These are phyloP conservation scores for Hemileccinum rubropunctum DNA, from an alignment of 768 basidiomycete genomes.

Conservation along the genomic window DNA sequence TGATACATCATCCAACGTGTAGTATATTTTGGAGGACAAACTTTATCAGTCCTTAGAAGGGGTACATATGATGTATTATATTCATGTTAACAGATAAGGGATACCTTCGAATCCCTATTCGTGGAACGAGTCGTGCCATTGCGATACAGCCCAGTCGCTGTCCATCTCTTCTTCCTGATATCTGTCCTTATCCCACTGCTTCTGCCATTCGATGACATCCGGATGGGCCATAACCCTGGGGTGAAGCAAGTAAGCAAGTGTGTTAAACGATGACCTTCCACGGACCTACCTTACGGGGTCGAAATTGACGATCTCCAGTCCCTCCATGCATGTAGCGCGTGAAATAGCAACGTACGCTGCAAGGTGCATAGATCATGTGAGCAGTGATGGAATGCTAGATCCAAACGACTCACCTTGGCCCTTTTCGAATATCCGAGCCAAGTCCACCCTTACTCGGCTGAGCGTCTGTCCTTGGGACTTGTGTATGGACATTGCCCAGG, in stretches of 20 bases:
- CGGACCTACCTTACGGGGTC: constrained; percentile 29
- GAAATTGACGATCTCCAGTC: constrained; percentile 38
- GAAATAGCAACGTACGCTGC: constrained; percentile 38
- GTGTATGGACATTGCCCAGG: constrained; percentile 99
- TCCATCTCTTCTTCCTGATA: constrained; percentile 35
- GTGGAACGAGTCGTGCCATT: constrained; percentile 29
- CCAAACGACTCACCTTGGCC: constrained; percentile 43
- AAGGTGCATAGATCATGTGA: neutral
- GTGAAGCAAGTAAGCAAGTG: constrained; percentile 2
- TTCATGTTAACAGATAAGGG: neutral
- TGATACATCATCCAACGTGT: constrained; percentile 14
- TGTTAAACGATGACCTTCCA: neutral
- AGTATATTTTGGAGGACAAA: constrained; percentile 1
- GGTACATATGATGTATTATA: constrained; percentile 1
- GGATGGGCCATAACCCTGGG: constrained; percentile 36
- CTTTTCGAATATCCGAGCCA: constrained; percentile 88
- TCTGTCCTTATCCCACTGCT: constrained; percentile 24
- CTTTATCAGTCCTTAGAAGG: constrained; percentile 4
- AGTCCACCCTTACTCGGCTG: constrained; percentile 89
- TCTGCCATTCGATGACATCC: constrained; percentile 32
- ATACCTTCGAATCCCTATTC: constrained; percentile 3
- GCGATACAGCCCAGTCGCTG: constrained; percentile 30
- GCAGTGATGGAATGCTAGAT: neutral
- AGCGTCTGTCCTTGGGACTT: constrained; percentile 98
- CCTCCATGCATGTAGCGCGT: constrained; percentile 40